Base-by-base conservation (phyloP, 2,329 filamentous ascomycete genomes). In the Malbranchea zuffiana region DNA sequence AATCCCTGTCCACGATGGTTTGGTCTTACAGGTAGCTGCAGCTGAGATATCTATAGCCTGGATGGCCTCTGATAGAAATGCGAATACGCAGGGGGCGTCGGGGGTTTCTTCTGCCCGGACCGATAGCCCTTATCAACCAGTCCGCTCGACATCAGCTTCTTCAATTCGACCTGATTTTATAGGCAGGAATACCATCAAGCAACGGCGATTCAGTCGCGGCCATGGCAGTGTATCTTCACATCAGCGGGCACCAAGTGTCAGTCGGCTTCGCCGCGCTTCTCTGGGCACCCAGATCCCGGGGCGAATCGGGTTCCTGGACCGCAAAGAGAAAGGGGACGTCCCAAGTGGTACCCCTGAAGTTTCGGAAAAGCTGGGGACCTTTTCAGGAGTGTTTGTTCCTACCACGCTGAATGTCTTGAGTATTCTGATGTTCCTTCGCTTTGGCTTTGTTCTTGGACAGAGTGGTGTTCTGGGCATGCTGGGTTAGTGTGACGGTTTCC, bases 361-460 rank as follows among this genome's bases (percentile, higher is more conserved):
- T 42, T 59, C 55, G 11, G 62, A 71, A 48, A 90, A 90, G 61
- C 68, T 92, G 40, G 82, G 82, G 24, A 78, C 76, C 6, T 75
- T 85, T 47, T 82, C 78, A 3, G 82, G 82, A 5, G 81, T 92
- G 32, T 93, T 86, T 56, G 81, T 93, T 11, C 85, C 85, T 1
- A 85, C 85, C n/a, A 87, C 80, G 43, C 67, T 92, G 47, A 93
- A 90, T 57, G 85, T 93, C 27, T 64, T 92, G 47, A 88, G 82
- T 50, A 92, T 93, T 59, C 71, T 93, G 44, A 92, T 93, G 83
- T 93, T 93, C 61, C 67, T 93, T 50, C 75, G 85, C 15, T 93
- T 93, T 56, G 84, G 85, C 15, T 78, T 85, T 49, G 82, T 93
- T 40, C 67, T 92, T 15, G 85, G 84, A 6, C 80, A 88, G 53